A percentile compares a stretch with the other conserved stretches of the same genome.
phyloP scores from a whole-genome alignment of 345 rosid species.

The Theobroma cacao region DNA sequence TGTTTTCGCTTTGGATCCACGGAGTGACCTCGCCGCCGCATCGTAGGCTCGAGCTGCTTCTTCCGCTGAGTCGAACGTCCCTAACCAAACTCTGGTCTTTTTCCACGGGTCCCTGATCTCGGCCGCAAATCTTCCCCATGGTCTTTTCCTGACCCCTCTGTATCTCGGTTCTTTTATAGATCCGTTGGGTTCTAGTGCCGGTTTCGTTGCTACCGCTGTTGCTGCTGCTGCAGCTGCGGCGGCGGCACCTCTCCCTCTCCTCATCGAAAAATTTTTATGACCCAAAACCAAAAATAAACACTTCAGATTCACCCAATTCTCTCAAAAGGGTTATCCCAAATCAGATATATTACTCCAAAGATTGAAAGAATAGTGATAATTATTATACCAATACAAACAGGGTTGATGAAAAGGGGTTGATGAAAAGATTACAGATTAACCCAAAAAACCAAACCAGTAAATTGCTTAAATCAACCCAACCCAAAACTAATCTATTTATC shows the following conservation, averaged over 20 bases:
- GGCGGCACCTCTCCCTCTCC: slow-evolving; percentile 59
- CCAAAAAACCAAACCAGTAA: not conserved
- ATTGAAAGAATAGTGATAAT: not conserved
- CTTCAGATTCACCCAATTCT: not conserved
- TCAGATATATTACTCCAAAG: not conserved
- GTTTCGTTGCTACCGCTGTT: slow-evolving; percentile 18
- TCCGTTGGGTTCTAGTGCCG: slow-evolving; percentile 29
- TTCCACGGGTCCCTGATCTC: slow-evolving; percentile 95
- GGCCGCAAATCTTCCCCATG: slow-evolving; percentile 88
- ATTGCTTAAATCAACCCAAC: slow-evolving; percentile 1
- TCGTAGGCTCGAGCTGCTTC: slow-evolving; percentile 96
- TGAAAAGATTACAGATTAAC: not conserved
- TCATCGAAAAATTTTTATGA: slow-evolving; percentile 39
- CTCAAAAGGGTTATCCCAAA: not conserved
- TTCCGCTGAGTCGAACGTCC: slow-evolving; percentile 87
- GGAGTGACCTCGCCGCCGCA: slow-evolving; percentile 71
- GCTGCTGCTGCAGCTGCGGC: slow-evolving; percentile 24
- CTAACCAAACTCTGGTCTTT: slow-evolving; percentile 89
- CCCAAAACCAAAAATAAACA: too few species aligned
- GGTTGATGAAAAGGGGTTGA: not conserved
- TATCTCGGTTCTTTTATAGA: slow-evolving; percentile 50
- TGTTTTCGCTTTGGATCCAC: slow-evolving; percentile 89
- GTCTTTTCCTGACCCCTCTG: slow-evolving; percentile 91
- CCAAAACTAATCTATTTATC: not conserved
- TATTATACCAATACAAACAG: not conserved